Evolutionary conservation across 2,329 filamentous ascomycete genomes (phyloP).

Genomic region (Fusarium dlaminii): DNA sequence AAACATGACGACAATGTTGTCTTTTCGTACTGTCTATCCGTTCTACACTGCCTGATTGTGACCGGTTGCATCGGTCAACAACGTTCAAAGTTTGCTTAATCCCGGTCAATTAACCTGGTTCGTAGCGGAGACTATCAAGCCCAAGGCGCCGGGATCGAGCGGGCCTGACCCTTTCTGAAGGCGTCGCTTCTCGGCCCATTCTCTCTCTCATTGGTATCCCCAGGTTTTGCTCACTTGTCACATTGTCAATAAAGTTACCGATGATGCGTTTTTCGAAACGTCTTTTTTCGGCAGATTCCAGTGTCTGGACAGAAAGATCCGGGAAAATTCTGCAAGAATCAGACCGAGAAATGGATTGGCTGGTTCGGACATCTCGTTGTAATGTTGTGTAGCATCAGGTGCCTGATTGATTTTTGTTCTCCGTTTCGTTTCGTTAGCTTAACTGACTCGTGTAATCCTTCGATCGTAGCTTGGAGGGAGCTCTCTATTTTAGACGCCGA

Average conservation of each 20-base stretch:
- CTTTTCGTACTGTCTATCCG: neutral
- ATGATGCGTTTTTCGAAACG: neutral
- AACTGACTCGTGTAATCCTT: neutral
- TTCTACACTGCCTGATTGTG: neutral
- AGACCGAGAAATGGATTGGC: neutral
- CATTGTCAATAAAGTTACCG: slow-evolving; percentile 8
- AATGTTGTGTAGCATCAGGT: neutral
- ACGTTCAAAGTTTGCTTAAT: slow-evolving; percentile 19
- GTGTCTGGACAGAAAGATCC: neutral
- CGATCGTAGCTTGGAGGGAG: neutral
- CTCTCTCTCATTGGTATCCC: slow-evolving; percentile 43
- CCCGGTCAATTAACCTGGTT: slow-evolving; percentile 18
- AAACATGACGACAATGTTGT: neutral
- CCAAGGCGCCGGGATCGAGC: slow-evolving; percentile 25
- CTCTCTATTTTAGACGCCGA: neutral
- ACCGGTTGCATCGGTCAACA: neutral
- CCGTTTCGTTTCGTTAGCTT: neutral
- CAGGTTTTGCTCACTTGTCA: slow-evolving; percentile 26
- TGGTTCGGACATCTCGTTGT: neutral
- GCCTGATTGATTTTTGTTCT: neutral
- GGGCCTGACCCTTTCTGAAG: slow-evolving; percentile 21
- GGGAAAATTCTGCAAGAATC: neutral
- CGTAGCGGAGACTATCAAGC: slow-evolving; percentile 26
- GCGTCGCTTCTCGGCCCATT: slow-evolving; percentile 40
- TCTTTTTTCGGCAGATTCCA: neutral